Evolutionary conservation across 805 yeast genomes (phyloP), one percentile per base, ranked within the genome.

Genomic region (Komagataella pastoris): DNA sequence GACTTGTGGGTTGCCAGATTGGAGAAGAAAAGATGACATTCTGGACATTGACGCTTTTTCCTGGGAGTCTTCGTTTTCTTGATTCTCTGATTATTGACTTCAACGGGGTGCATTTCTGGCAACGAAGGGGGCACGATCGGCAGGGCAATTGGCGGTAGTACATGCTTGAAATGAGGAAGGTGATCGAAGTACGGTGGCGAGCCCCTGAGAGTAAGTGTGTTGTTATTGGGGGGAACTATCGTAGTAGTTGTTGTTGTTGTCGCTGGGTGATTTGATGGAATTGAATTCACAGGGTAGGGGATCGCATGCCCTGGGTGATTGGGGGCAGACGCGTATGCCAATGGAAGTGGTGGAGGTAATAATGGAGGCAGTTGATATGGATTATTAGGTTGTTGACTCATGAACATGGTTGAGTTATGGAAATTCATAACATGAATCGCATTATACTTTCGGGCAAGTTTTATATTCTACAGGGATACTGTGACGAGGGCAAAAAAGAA

Each of bases 1-100:
- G 89, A 78, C 63, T 80, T 80, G 65, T 86, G 96, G 6, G 96
- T 88, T 23, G 91, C 87, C 58, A 88, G 70, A 62, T 88, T 89
- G 52, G 88, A 79, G 65, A 83, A 89, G 60, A 70, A 81, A 45
- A 63, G 59, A 52, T 67, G 67, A 54, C 72, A 68, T 17, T 64
- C 57, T 3, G 71, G 71, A 56, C 72, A 68, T 53, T 65, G 67
- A 51, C 68, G 58, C 50, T 68, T 68, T 52, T 64, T 65, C 47
- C 71, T 60, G 10, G 63, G 63, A 12, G 46, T 24, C 54, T 47
- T 50, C 30, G 36, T 40, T 18, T 46, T 23, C 44, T 19, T 40
- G 48, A 30, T 12, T 30, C 6, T 30, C 40, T 10, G 40, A 10
- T 30, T 10, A 8, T 30, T 10, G 10, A 30, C 40, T 30, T 30